Percentiles rank a stretch among this genome's conserved stretches.
phyloP scores from a whole-genome alignment of 179 eudicot genomes.

The Beta macrorhiza region DNA sequence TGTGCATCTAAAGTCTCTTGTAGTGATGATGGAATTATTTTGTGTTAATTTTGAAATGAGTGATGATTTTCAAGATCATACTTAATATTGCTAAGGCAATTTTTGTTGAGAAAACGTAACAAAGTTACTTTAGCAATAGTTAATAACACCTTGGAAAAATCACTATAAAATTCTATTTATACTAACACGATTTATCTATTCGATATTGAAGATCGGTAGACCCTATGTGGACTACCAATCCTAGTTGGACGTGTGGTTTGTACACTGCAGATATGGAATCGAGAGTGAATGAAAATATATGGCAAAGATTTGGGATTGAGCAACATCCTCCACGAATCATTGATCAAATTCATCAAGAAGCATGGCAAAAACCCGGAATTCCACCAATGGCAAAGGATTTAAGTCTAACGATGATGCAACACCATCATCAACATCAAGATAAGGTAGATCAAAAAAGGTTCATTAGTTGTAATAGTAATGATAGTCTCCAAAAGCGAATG shows the following conservation, averaged over 20 bases:
- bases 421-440: conserved; percentile 5
- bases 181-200: conserved; percentile 2
- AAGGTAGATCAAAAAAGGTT: conserved; percentile 8
- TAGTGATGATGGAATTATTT: neutral
- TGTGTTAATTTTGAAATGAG: neutral
- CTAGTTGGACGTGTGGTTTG: conserved; percentile 32
- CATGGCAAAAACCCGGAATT: neutral
- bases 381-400: conserved; percentile 11
- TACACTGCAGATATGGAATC: conserved; percentile 19
- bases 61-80: neutral
- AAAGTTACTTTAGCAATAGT: neutral
- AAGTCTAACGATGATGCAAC: neutral
- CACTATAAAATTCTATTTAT: neutral
- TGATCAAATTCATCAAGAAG: conserved; percentile 16
- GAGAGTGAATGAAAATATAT: neutral
- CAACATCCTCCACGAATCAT: conserved; percentile 8
- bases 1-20: neutral
- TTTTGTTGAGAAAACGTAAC: neutral
- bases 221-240: conserved; percentile 34
- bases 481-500: conserved; percentile 24
- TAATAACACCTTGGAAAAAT: neutral
- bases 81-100: neutral
- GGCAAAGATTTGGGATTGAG: conserved; percentile 23
- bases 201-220: conserved; percentile 38
- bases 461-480: neutral